phyloP scores from a whole-genome alignment of 129 eudicot species.

The Pittosporum tobira region DNA sequence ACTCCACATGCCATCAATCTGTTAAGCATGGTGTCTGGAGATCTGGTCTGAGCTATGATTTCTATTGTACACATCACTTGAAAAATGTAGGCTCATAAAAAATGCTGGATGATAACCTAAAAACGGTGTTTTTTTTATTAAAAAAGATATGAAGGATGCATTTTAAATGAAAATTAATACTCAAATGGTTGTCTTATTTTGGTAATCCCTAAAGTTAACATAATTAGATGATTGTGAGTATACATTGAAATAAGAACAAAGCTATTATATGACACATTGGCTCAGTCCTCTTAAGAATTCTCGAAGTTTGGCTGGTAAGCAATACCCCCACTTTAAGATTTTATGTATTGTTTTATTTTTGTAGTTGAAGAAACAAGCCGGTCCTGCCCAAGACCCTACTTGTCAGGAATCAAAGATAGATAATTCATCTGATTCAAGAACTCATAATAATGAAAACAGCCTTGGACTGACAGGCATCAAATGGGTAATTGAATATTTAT shows the following conservation, averaged over 20 bases:
- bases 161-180: no score
- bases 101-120: no score
- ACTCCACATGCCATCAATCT: background rate
- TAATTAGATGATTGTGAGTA: background rate
- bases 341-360: slow-evolving; percentile 4
- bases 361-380: slow-evolving; percentile 26
- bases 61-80: no score
- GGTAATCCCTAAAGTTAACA: background rate
- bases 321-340: no score
- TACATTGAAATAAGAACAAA: background rate
- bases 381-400: slow-evolving; percentile 17
- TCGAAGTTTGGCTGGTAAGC: background rate
- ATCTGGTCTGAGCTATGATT: no score
- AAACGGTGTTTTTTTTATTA: no score
- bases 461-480: slow-evolving; percentile 43
- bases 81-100: no score
- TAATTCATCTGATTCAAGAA: slow-evolving; percentile 25
- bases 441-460: slow-evolving; percentile 37
- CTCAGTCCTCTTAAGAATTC: background rate
- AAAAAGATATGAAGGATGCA: no score
- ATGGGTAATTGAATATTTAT: slow-evolving; percentile 41
- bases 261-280: background rate
- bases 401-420: slow-evolving; percentile 30
- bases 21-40: no score
- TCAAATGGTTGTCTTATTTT: no score